Conservation (phyloP, 495 filamentous ascomycete species). For the Articulospora tetracladia region DNA sequence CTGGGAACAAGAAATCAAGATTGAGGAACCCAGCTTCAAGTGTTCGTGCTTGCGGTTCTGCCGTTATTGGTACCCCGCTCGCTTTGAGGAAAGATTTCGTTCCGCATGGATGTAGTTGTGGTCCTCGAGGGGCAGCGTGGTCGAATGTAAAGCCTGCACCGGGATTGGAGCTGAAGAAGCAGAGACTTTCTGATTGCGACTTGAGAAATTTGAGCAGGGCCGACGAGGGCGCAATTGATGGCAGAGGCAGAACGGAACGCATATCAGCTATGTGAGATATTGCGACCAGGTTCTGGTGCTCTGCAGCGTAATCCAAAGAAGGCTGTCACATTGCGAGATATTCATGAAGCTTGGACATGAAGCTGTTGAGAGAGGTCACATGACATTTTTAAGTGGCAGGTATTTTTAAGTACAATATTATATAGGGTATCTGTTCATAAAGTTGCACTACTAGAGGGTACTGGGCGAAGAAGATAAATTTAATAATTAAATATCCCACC, state of each 20-base stretch:
- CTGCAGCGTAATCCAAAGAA: neutral
- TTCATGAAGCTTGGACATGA: conserved; percentile 15
- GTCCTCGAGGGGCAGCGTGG: conserved; percentile 19
- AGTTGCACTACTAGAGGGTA: too few relatives aligned
- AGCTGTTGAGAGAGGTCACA: conserved; percentile 8
- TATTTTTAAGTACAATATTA: too few relatives aligned
- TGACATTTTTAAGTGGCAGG: too few relatives aligned
- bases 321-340: conserved; percentile 2
- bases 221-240: conserved; percentile 46
- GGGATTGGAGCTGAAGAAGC: conserved; percentile 45
- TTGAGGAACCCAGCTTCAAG: conserved; percentile 40
- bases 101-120: neutral
- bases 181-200: conserved; percentile 49
- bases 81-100: neutral
- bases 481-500: too few relatives aligned
- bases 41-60: conserved; percentile 19
- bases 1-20: conserved; percentile 40
- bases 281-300: conserved; percentile 3
- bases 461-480: too few relatives aligned
- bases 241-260: conserved; percentile 30
- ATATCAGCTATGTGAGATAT: conserved; percentile 20
- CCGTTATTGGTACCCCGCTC: conserved; percentile 17
- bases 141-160: conserved; percentile 28
- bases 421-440: too few relatives aligned
- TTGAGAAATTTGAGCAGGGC: conserved; percentile 59